phyloP scores from a whole-genome alignment of 306 rosid genomes.

The Echinosophora koreensis region DNA sequence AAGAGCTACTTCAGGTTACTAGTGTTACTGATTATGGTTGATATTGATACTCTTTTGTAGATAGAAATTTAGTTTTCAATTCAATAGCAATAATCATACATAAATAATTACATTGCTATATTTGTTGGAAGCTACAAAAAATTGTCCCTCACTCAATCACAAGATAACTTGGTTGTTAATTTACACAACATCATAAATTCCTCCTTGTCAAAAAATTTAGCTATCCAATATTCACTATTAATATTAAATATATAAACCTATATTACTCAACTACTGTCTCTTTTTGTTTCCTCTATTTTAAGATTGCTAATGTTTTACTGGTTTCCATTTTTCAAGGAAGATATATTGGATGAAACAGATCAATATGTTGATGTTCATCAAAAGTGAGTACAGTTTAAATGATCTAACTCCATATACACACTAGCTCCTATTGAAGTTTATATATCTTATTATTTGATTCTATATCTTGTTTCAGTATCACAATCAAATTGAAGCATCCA shows the following conservation, averaged over 20 bases:
- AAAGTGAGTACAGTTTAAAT: conserved; percentile 57
- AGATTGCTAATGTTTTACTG: conserved; percentile 7
- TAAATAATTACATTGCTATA: neutral
- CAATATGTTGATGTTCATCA: conserved; percentile 76
- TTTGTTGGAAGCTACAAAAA: neutral
- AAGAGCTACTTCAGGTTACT: conserved; percentile 79
- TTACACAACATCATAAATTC: neutral
- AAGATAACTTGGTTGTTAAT: conserved; percentile 1
- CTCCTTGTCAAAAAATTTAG: neutral
- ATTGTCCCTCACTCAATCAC: neutral
- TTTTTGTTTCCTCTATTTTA: neutral
- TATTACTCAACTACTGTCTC: neutral
- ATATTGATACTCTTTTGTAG: neutral
- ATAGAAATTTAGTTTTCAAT: conserved; percentile 29
- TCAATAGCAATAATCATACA: neutral
- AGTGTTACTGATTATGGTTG: neutral
- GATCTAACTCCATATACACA: conserved; percentile 1
- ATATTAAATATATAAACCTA: neutral
- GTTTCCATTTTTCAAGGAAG: conserved; percentile 58
- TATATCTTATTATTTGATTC: neutral
- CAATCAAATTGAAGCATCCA: conserved; percentile 62
- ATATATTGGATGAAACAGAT: conserved; percentile 85
- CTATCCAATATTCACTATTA: neutral
- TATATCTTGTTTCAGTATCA: conserved; percentile 58
- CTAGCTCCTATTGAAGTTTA: neutral